These are phyloP conservation scores for Aspergillus intermedius DNA, from an alignment of 2,329 filamentous ascomycete genomes.

Conservation along the genomic window DNA sequence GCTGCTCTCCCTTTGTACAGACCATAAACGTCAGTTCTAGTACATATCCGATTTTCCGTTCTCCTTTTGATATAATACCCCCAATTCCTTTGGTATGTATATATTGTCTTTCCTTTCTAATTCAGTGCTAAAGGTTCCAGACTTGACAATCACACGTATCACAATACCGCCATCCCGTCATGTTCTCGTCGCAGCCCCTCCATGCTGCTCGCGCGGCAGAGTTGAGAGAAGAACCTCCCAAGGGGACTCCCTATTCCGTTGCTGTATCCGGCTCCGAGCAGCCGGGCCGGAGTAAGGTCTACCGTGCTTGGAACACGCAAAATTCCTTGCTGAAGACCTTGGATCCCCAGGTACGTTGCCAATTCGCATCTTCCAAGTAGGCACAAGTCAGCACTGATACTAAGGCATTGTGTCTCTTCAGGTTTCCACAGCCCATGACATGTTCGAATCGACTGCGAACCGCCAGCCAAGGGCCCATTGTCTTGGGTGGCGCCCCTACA, in stretches of 20 bases:
- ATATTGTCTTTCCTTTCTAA: too few relatives aligned
- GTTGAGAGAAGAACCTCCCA: constrained; percentile 58
- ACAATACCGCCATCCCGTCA: constrained; percentile 8
- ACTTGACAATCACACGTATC: not conserved
- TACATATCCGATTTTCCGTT: too few relatives aligned
- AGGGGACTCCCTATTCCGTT: constrained; percentile 71
- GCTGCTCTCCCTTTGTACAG: too few relatives aligned
- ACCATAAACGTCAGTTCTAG: too few relatives aligned
- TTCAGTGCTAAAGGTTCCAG: not conserved
- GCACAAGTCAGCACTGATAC: not conserved
- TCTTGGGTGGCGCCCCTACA: constrained; percentile 75
- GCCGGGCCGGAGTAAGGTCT: constrained; percentile 67
- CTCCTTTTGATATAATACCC: too few relatives aligned
- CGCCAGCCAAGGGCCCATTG: constrained; percentile 62
- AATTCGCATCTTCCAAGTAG: not conserved
- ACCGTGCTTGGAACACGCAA: constrained; percentile 73
- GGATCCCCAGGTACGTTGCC: constrained; percentile 55
- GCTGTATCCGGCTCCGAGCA: constrained; percentile 67
- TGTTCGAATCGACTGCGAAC: constrained; percentile 64
- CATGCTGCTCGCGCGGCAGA: constrained; percentile 40
- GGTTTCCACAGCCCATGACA: constrained; percentile 67
- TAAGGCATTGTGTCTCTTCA: constrained; percentile 3
- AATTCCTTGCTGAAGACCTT: constrained; percentile 66
- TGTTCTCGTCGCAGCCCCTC: constrained; percentile 33
- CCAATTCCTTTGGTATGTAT: too few relatives aligned